Percentiles rank a stretch among this genome's conserved stretches.
These are phyloP conservation scores for Sclerotiophoma versabilis DNA, from an alignment of 2,329 filamentous ascomycete species.

Conservation along the genomic window DNA sequence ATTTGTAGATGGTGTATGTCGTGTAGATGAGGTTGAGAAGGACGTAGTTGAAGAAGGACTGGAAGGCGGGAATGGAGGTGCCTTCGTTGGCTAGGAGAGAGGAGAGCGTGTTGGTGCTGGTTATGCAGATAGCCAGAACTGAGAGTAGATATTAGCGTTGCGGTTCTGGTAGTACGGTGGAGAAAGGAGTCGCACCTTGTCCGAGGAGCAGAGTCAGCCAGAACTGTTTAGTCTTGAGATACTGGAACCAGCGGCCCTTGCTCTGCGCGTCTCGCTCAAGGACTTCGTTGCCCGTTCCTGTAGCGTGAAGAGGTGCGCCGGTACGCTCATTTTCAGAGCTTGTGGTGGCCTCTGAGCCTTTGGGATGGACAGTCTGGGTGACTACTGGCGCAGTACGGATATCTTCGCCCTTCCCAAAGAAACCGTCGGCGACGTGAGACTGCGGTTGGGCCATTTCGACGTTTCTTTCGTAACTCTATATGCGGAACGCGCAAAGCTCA, in stretches of 20 bases:
- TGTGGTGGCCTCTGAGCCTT: slow-evolving; percentile 26
- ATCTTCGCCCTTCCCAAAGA: slow-evolving; percentile 16
- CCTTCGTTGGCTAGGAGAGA: slow-evolving; percentile 71
- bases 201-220: slow-evolving; percentile 83
- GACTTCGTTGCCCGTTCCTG: slow-evolving; percentile 26
- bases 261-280: slow-evolving; percentile 48
- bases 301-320: slow-evolving; percentile 9
- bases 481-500: background rate
- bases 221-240: slow-evolving; percentile 84
- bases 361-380: slow-evolving; percentile 30
- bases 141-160: background rate
- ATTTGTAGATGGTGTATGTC: slow-evolving; percentile 76
- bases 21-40: slow-evolving; percentile 84
- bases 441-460: slow-evolving; percentile 22
- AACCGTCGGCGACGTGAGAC: slow-evolving; percentile 25
- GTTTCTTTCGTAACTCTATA: background rate
- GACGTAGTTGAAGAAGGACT: slow-evolving; percentile 94
- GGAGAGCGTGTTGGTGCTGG: slow-evolving; percentile 89
- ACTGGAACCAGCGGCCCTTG: slow-evolving; percentile 65
- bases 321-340: slow-evolving; percentile 41
- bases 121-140: slow-evolving; percentile 76
- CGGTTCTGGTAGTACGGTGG: background rate
- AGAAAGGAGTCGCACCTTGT: slow-evolving; percentile 51
- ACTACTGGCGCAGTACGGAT: slow-evolving; percentile 17
- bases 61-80: slow-evolving; percentile 91